These are phyloP conservation scores for Magnusiomyces paraingens DNA, from an alignment of 1,139 yeast genomes.

Conservation along the genomic window DNA sequence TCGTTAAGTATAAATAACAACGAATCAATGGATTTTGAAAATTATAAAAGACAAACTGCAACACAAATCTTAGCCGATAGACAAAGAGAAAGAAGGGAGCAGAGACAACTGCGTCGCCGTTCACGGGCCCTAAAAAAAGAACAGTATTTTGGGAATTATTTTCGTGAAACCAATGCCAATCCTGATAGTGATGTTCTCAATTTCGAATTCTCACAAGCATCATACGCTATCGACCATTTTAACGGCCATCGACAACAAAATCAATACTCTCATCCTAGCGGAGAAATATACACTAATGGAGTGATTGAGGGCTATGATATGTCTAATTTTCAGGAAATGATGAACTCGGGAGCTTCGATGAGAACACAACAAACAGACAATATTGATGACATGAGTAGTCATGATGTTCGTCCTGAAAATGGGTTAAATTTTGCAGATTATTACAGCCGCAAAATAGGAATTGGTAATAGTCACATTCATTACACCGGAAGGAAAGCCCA, in stretches of 20 bases:
- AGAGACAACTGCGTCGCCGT: slow-evolving; percentile 12
- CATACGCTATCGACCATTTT: slow-evolving; percentile 27
- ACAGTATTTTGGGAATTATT: slow-evolving; percentile 26
- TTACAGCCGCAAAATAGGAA: not conserved
- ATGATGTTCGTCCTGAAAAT: slow-evolving; percentile 14
- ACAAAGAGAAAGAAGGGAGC: slow-evolving; percentile 22
- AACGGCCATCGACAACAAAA: slow-evolving; percentile 28
- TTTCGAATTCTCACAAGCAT: slow-evolving; percentile 18
- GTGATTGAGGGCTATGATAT: slow-evolving; percentile 1
- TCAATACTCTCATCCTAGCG: slow-evolving; percentile 20
- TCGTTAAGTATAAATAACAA: slow-evolving; percentile 4
- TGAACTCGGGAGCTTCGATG: slow-evolving; percentile 3
- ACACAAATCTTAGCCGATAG: slow-evolving; percentile 33
- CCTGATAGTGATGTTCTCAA: slow-evolving; percentile 12
- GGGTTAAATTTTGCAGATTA: slow-evolving; percentile 2
- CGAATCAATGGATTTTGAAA: slow-evolving; percentile 35
- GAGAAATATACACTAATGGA: not conserved
- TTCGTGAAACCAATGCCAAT: slow-evolving; percentile 16
- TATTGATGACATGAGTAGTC: slow-evolving; percentile 11
- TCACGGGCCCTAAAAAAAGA: slow-evolving; percentile 20
- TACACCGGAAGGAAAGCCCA: not conserved
- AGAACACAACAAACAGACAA: not conserved
- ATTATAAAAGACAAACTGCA: slow-evolving; percentile 33
- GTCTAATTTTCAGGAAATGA: not conserved
- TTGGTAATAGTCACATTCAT: not conserved